Percentiles rank a stretch among this genome's conserved stretches.
phyloP scores from a whole-genome alignment of 2,329 filamentous ascomycete genomes.

The Intubia oerlemansii region DNA sequence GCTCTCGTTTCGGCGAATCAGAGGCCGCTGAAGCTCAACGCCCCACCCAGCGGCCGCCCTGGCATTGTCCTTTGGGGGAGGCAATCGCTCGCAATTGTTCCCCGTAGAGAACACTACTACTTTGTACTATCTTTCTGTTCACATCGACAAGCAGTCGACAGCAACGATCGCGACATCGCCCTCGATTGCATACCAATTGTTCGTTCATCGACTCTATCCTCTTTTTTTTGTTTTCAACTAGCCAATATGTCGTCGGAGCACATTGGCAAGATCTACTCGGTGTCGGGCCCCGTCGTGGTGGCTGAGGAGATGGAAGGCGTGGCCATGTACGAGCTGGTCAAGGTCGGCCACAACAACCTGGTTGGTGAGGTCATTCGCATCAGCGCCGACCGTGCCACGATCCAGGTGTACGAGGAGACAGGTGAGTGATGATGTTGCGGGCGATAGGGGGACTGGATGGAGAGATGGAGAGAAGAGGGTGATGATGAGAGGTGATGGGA shows the following conservation, averaged over 20 bases:
- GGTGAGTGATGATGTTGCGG: too few relatives aligned
- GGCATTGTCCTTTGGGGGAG: too few relatives aligned
- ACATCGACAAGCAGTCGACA: too few relatives aligned
- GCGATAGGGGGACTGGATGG: too few relatives aligned
- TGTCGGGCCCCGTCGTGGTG: conserved; percentile 56
- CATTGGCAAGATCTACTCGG: conserved; percentile 11
- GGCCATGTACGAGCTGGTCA: conserved; percentile 98
- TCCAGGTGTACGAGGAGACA: conserved; percentile 98
- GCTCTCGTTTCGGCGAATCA: conserved; percentile 4
- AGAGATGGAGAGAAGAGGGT: too few relatives aligned
- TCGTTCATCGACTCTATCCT: too few relatives aligned
- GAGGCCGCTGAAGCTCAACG: conserved; percentile 6
- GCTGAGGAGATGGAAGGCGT: conserved; percentile 97
- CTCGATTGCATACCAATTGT: too few relatives aligned
- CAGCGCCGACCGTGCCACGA: conserved; percentile 83
- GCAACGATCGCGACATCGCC: too few relatives aligned
- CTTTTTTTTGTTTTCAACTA: background rate
- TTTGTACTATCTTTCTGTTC: too few relatives aligned
- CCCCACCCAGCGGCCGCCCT: conserved; percentile 2
- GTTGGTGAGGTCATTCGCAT: conserved; percentile 98
- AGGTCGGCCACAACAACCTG: conserved; percentile 77
- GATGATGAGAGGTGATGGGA: too few relatives aligned
- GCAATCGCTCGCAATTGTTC: too few relatives aligned
- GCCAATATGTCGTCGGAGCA: conserved; percentile 7
- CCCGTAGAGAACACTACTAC: too few relatives aligned